Evolutionary conservation across 139 green algal species (phyloP).

Genomic region (Asterochloris erici): DNA sequence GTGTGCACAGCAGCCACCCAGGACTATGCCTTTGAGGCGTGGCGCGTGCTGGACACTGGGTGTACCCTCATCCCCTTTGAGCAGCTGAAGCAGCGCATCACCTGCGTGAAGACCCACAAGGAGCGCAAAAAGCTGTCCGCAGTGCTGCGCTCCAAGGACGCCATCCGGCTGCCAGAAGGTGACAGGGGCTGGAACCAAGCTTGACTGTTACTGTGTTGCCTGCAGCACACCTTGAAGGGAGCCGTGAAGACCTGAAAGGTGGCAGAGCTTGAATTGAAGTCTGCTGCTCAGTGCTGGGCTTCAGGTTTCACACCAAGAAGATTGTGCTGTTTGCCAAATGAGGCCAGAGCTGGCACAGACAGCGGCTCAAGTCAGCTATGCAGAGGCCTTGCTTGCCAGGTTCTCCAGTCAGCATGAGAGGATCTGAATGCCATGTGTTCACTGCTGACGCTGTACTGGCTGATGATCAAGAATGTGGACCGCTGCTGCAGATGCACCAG

Average conservation of each 20-base stretch:
- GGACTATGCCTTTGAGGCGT: slow-evolving; percentile 82
- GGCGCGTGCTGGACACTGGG: slow-evolving; percentile 71
- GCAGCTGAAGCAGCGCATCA: slow-evolving; percentile 12
- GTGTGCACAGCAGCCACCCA: slow-evolving; percentile 83
- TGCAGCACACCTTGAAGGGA: neutral
- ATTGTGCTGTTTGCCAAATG: no score
- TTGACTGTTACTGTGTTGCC: neutral
- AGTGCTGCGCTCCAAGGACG: slow-evolving; percentile 9
- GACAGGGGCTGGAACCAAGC: neutral
- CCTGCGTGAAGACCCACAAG: slow-evolving; percentile 15
- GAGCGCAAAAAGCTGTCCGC: slow-evolving; percentile 17
- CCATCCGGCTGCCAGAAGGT: neutral
- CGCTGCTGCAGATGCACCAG: neutral
- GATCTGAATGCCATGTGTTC: neutral
- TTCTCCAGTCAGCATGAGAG: neutral
- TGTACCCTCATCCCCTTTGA: slow-evolving; percentile 55
- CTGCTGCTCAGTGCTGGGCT: no score
- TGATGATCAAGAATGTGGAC: neutral
- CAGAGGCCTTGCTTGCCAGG: slow-evolving; percentile 2
- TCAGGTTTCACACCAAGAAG: no score
- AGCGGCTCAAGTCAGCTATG: neutral
- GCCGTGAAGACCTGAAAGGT: neutral
- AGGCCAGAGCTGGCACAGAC: neutral
- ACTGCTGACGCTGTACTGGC: neutral
- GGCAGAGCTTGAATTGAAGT: neutral